These are phyloP conservation scores for Beauveria medogensis DNA, from an alignment of 2,329 filamentous ascomycete genomes.

Conservation along the genomic window DNA sequence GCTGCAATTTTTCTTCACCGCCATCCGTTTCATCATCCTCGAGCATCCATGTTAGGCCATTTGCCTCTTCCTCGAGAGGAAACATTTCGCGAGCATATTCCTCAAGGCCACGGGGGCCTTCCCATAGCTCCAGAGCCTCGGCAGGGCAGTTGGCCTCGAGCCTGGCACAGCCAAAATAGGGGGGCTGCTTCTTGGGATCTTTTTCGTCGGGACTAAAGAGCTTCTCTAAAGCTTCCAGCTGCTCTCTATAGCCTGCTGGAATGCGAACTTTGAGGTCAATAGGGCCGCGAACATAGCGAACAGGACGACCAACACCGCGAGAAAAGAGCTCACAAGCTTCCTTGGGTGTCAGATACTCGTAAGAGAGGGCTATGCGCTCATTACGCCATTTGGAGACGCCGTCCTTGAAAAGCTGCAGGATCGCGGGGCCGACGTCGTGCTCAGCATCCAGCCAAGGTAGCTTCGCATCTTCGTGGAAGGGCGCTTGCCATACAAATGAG, in stretches of 20 bases:
- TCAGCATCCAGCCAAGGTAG: slow-evolving; percentile 95
- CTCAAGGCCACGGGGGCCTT: slow-evolving; percentile 81
- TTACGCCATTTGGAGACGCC: slow-evolving; percentile 78
- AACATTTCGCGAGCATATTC: slow-evolving; percentile 95
- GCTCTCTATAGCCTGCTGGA: slow-evolving; percentile 79
- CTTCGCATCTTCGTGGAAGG: slow-evolving; percentile 82
- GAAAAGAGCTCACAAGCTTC: slow-evolving; percentile 79
- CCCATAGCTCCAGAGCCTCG: slow-evolving; percentile 78
- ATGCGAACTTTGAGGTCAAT: slow-evolving; percentile 83
- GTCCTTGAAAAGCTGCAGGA: slow-evolving; percentile 93
- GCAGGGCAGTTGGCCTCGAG: slow-evolving; percentile 59
- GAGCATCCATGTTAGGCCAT: slow-evolving; percentile 88
- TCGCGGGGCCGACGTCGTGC: slow-evolving; percentile 86
- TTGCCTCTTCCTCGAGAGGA: slow-evolving; percentile 86
- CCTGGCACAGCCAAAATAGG: slow-evolving; percentile 52
- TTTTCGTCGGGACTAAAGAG: slow-evolving; percentile 45
- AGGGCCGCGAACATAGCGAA: slow-evolving; percentile 67
- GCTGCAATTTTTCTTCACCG: slow-evolving; percentile 28
- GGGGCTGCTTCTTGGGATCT: slow-evolving; percentile 49
- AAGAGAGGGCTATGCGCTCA: slow-evolving; percentile 74
- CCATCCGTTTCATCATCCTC: slow-evolving; percentile 39
- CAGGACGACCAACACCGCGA: slow-evolving; percentile 66
- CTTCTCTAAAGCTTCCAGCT: slow-evolving; percentile 63
- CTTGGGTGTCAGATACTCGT: slow-evolving; percentile 75
- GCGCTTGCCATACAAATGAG: slow-evolving; percentile 86